phyloP scores from a whole-genome alignment of 164 flowering plant species.

The Stephania japonica region DNA sequence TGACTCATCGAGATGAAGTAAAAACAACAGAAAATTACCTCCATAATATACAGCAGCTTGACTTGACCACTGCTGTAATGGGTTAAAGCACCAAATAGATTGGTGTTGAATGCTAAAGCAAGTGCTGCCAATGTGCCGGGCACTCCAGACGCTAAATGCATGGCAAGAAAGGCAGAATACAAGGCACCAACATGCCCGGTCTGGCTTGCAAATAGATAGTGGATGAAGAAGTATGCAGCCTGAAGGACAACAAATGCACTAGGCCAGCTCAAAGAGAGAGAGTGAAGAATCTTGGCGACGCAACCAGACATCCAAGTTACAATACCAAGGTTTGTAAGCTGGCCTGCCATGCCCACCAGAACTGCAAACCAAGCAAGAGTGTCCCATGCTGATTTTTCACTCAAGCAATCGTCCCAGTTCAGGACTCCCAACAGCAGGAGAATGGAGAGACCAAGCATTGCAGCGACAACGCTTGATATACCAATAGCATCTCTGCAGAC shows the following conservation, averaged over 20 bases:
- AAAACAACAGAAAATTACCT: conserved; percentile 34
- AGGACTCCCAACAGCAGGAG: conserved; percentile 20
- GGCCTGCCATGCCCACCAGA: conserved; percentile 36
- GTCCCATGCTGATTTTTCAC: conserved; percentile 26
- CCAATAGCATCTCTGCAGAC: conserved; percentile 20
- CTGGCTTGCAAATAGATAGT: conserved; percentile 92
- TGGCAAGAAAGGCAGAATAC: conserved; percentile 90
- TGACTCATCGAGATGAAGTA: not conserved
- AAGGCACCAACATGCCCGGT: conserved; percentile 95
- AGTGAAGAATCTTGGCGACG: conserved; percentile 60
- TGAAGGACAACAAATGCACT: conserved; percentile 77
- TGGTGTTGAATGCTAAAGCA: conserved; percentile 83
- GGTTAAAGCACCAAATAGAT: conserved; percentile 86
- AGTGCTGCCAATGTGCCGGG: conserved; percentile 76
- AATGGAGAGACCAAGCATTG: conserved; percentile 24
- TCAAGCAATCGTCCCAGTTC: conserved; percentile 25
- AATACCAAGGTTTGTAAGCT: conserved; percentile 75
- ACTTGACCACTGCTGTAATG: conserved; percentile 96
- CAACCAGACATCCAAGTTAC: conserved; percentile 77
- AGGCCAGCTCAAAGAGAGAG: conserved; percentile 81
- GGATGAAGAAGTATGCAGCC: conserved; percentile 77
- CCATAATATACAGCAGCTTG: conserved; percentile 96
- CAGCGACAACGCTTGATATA: conserved; percentile 20
- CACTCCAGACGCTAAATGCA: conserved; percentile 83
- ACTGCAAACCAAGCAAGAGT: conserved; percentile 27